Evolutionary conservation across 2,329 filamentous ascomycete genomes (phyloP).

Genomic region (Xylariaceae sp.): DNA sequence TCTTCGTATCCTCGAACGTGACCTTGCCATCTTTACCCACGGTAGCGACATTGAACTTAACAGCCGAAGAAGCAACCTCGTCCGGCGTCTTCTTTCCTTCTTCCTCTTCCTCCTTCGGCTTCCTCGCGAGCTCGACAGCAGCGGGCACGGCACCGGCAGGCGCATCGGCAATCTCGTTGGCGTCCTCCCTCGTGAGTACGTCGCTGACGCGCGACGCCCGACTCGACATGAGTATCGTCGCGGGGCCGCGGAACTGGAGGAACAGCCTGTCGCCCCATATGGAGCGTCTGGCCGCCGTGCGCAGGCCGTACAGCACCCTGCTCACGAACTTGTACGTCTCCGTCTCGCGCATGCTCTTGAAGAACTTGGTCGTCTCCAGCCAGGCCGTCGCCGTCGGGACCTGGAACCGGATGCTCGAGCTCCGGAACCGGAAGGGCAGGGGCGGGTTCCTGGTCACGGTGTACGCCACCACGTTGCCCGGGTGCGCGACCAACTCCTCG

Average conservation of each 20-base stretch:
- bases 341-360: constrained; percentile 66
- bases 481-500: constrained; percentile 88
- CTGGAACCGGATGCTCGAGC: constrained; percentile 71
- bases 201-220: constrained; percentile 76
- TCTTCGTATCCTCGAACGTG: constrained; percentile 56
- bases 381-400: constrained; percentile 64
- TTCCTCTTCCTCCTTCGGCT: constrained; percentile 30
- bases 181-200: constrained; percentile 67
- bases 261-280: constrained; percentile 95
- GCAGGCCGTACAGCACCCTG: constrained; percentile 59
- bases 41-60: constrained; percentile 50
- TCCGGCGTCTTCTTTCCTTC: constrained; percentile 28
- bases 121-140: constrained; percentile 45
- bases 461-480: constrained; percentile 88
- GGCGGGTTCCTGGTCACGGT: constrained; percentile 68
- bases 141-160: constrained; percentile 65
- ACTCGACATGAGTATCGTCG: constrained; percentile 81
- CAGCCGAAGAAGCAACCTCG: constrained; percentile 34
- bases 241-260: constrained; percentile 81
- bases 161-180: constrained; percentile 84
- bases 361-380: constrained; percentile 66
- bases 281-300: constrained; percentile 72
- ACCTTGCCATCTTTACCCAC: constrained; percentile 60
- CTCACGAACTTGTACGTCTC: constrained; percentile 66
- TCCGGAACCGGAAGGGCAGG: constrained; percentile 79